Conservation (phyloP, 163 green algal genomes). For the Chlamydomonas reinhardtii region DNA sequence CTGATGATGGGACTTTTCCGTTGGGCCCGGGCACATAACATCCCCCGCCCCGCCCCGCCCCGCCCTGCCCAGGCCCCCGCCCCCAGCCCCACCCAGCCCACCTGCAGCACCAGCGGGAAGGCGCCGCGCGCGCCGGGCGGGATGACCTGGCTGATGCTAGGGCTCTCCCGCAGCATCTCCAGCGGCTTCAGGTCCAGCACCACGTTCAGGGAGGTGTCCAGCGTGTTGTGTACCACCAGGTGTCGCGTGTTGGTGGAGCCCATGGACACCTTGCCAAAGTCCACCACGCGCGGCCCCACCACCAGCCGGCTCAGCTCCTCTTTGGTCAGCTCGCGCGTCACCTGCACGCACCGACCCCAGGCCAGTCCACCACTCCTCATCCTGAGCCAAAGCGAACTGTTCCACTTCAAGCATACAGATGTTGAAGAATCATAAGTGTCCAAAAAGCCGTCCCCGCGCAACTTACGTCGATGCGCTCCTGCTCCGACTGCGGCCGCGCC, state of each 20-base stretch:
- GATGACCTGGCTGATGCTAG: constrained; percentile 62
- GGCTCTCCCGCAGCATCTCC: constrained; percentile 46
- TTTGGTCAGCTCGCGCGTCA: constrained; percentile 54
- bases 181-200: constrained; percentile 63
- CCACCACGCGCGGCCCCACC: constrained; percentile 65
- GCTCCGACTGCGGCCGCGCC: constrained; percentile 54
- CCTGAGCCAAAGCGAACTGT: no score
- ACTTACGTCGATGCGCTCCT: constrained; percentile 48
- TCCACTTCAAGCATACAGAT: no score
- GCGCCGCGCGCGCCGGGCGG: constrained; percentile 53
- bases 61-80: background rate
- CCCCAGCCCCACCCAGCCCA: background rate
- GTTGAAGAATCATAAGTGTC: no score
- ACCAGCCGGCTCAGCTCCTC: constrained; percentile 61
- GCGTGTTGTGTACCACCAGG: constrained; percentile 72
- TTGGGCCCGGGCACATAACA: no score
- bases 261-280: constrained; percentile 76
- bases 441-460: no score
- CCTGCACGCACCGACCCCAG: no score
- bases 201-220: constrained; percentile 68
- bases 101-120: constrained; percentile 63
- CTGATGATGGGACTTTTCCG: background rate
- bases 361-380: no score
- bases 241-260: constrained; percentile 56
- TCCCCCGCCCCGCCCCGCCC: no score